phyloP scores from a whole-genome alignment of 305 asterid species.

The Lippia alba region DNA sequence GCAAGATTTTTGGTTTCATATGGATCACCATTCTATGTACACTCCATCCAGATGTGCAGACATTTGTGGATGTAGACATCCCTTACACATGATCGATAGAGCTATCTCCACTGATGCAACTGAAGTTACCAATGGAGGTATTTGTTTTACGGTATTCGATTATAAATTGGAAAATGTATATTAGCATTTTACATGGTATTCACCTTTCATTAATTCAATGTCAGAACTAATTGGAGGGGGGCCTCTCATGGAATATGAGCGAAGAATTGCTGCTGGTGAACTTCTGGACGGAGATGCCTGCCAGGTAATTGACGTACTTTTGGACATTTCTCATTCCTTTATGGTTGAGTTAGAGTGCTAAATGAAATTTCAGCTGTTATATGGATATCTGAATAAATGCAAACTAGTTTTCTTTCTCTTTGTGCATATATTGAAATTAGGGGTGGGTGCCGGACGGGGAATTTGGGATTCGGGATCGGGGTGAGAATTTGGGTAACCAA shows the following conservation, averaged over 20 bases:
- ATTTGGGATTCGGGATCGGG: too few relatives aligned
- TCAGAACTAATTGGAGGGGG: constrained; percentile 61
- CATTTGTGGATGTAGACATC: constrained; percentile 45
- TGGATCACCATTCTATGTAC: constrained; percentile 35
- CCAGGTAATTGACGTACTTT: constrained; percentile 50
- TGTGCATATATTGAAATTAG: too few relatives aligned
- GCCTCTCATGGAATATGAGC: constrained; percentile 79
- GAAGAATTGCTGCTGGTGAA: constrained; percentile 77
- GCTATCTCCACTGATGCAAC: constrained; percentile 59
- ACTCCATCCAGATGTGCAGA: constrained; percentile 45
- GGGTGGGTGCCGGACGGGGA: too few relatives aligned
- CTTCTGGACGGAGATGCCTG: constrained; percentile 85
- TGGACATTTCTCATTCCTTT: neutral
- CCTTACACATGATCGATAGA: constrained; percentile 44
- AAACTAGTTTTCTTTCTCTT: too few relatives aligned
- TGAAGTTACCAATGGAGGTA: constrained; percentile 60
- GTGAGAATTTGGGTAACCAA: too few relatives aligned
- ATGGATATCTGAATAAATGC: neutral
- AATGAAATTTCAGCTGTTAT: neutral
- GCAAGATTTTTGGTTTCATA: constrained; percentile 36
- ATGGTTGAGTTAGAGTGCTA: neutral
- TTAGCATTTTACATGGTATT: constrained; percentile 13
- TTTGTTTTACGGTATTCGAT: neutral
- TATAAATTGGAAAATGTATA: constrained; percentile 1
- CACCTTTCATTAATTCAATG: constrained; percentile 7